Conservation (phyloP, 345 rosid genomes). For the Melaleuca alternifolia region DNA sequence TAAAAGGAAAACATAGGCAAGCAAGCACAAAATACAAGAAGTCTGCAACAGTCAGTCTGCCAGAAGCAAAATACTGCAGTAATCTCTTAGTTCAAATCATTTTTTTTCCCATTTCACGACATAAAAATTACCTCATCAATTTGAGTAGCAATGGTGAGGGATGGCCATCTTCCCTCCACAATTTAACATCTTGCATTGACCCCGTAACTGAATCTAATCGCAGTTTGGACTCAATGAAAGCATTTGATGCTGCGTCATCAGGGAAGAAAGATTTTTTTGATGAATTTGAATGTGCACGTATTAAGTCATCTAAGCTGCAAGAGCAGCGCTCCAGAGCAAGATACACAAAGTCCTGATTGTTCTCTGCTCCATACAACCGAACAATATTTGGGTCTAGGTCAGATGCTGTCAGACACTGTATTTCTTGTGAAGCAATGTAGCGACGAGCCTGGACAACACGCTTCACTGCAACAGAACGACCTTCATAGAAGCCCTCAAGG, state of each 20-base stretch:
- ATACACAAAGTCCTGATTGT: conserved; percentile 75
- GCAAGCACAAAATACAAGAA: background rate
- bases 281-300: conserved; percentile 33
- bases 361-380: conserved; percentile 84
- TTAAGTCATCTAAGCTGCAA: conserved; percentile 69
- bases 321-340: conserved; percentile 74
- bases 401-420: conserved; percentile 82
- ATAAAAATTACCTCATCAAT: conserved; percentile 55
- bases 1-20: conserved; percentile 2
- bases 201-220: conserved; percentile 31
- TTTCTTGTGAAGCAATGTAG: conserved; percentile 81
- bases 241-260: conserved; percentile 20
- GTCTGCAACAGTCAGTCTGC: background rate
- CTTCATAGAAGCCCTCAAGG: conserved; percentile 81
- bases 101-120: background rate
- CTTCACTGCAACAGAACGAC: conserved; percentile 82
- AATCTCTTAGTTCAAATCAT: background rate
- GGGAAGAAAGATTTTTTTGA: conserved; percentile 7
- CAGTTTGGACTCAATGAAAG: conserved; percentile 21
- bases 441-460: conserved; percentile 79
- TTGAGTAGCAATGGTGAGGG: conserved; percentile 59
- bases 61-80: background rate
- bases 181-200: conserved; percentile 21
- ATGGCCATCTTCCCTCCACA: conserved; percentile 67
- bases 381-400: conserved; percentile 80